Evolutionary conservation across 2,329 filamentous ascomycete genomes (phyloP), one percentile per base, ranked within the genome.

Genomic region (Pseudogymnoascus sp.): DNA sequence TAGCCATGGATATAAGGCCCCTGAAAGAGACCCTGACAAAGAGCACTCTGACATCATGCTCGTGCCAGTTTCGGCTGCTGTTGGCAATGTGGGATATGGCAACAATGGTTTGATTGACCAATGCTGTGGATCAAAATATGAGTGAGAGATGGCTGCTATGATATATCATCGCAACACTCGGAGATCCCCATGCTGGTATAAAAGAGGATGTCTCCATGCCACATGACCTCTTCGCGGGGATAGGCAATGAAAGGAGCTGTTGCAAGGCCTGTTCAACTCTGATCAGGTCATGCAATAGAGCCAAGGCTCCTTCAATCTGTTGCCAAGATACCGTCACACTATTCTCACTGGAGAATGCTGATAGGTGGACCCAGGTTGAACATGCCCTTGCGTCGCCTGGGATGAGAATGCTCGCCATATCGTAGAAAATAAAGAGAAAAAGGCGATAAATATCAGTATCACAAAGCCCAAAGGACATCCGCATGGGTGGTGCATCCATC

Each of bases 401-500:
- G 2, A 53, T 53, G 14, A 53, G 3, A 53, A 53, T 31, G 25
- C 12, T 53, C 8, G 8, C n/a, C 49, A 34, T 34, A 34, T 34
- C n/a, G 5, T 34, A 3, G 28, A 56, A 18, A 53, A 34, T 18
- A 6, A 2, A 56, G 1, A 34, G 3, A 6, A 2, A 56, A 1
- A 34, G 3, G 16, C 28, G 11, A 63, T 59, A 18, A 60, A 16
- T 16, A 12, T 40, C 36, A 60, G 38, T 31, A 38, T 60, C 59
- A 60, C 59, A 60, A 60, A 23, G 12, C 4, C n/a, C 53, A 60
- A 60, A 18, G 16, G 23, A 60, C 36, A 25, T 28, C 34, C 21
- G 38, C 18, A 12, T 60, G 23, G 59, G 59, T 60, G 59, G 59
- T 60, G 59, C 59, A 60, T 56, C 49, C 49, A 60, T 60, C 59